Base-by-base conservation (phyloP, 2,329 filamentous ascomycete species). In the Bipolaris cookei region DNA sequence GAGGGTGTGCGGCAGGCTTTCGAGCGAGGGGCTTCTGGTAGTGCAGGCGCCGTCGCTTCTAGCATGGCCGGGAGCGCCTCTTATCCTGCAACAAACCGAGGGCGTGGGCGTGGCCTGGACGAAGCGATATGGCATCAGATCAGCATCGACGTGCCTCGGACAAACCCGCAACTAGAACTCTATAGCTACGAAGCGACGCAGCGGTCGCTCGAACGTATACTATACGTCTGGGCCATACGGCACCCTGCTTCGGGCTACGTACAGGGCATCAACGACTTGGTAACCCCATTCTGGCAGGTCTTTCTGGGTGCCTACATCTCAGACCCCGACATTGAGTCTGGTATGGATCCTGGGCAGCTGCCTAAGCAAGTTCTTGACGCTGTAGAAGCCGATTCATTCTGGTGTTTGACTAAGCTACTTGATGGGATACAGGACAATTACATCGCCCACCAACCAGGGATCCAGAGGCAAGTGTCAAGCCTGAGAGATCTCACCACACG, bases 91-190 rank as follows among this genome's bases (percentile, higher is more conserved):
- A 68, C 75, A 6, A 78, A 77, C 68, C 87, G 91, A 61, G 84
- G 86, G 41, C 82, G 84, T 61, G 86, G 88, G 2, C 86, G 91
- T 52, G 94, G 93, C 2, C 80, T 99, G 16, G 96, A 99, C 68
- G 95, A 99, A 80, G 90, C 92, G n/a, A 88, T 99, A 57, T 99
- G 95, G 95, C 95, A 99, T 79, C 95, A 99, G 74, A 98, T 99
- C 78, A 97, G 92, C 77, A 99, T 99, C 71, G 95, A 99, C 73
- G 91, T 98, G 20, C 95, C 95, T 2, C 87, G 95, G 48, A 99
- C 95, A 3, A 98, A 97, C 73, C 95, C 95, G 10, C 95, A 98
- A 77, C 89, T 99, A 51, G 91, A 96, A 67, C 83, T 99, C 0
- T 99, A 99, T 78, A 86, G 91, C 64, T 98, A 97, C 73, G 94